Evolutionary conservation across 108 stramenopile species (phyloP), one percentile per base, ranked within the genome.

Genomic region (Stephanodiscus minutulus): DNA sequence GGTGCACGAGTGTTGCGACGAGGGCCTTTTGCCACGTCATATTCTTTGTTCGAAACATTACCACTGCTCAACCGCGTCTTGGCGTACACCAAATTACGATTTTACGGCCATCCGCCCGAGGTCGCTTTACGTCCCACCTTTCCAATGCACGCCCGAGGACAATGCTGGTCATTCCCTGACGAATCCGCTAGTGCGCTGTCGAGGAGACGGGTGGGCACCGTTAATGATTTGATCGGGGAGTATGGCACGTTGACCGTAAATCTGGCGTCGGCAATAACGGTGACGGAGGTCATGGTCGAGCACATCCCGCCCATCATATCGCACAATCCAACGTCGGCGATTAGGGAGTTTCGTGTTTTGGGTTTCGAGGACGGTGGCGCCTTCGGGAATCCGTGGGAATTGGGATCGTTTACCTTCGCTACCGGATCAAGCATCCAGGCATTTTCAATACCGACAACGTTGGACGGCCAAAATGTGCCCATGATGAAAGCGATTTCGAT

Each of bases 21-120:
- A 37, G 88, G 89, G 20, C 80, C 86, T 13, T 70, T 76, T 29
- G 74, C 76, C 18, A 94, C 93, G 7, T 84, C 87, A n/a, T 71
- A 81, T 13, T 94, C 93, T 10, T 50, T 90, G 7, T 72, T 79
- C 25, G 86, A 91, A 52, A 65, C 57, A 7, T 52, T 94, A 52
- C 92, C 92, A 28, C 18, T 88, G 37, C 24, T 80, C 8, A 94
- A 94, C 67, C 87, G 90, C 39, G 28, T 91, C 35, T 57, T 88
- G 64, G 83, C 85, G 3, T 52, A 72, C 18, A 20, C 79, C 0
- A 72, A 74, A 52, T 61, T 94, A 18, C 73, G 85, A 12, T 94
- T 91, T 49, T 91, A 91, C 61, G 93, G 93, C 21, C 80, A 90
- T 69, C 88, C 88, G 22, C 89, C 93, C 28, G 90, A 91, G 61